Evolutionary conservation across 257 asterid species (phyloP), one percentile per base, ranked within the genome.

Genomic region (Gentiana macrophylla): DNA sequence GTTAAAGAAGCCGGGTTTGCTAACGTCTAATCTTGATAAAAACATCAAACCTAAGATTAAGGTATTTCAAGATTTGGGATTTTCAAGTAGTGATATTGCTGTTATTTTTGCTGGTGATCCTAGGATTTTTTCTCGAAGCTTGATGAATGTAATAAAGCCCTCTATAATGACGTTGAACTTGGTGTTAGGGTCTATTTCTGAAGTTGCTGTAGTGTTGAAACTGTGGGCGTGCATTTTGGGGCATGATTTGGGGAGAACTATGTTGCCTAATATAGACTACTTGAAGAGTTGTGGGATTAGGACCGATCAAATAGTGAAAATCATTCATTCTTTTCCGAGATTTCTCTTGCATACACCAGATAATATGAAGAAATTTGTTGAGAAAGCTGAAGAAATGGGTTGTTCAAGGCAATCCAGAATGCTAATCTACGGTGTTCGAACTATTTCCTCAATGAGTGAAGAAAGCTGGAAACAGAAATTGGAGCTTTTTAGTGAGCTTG

Each of bases 41-140:
- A 57, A 50, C 13, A 52, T 79, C 50, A 69, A 70, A 62, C 82
- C 82, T 56, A 82, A 79, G 66, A 57, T 82, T 50, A 61, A 68
- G 63, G 56, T 58, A 46, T 73, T 79, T 50, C 80, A 71, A 15
- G 80, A 79, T 6, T 34, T 68, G 12, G 80, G 82, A 3, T 50
- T 79, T 46, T 58, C 79, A 12, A 4, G 35, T 2, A 0, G n/a
- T 3, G 79, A 65, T 12, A 67, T 68, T 48, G 75, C 61, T 8
- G 43, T 50, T 8, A 50, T 82, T 32, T 49, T 79, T 38, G 9
- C 79, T 1, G 50, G 2, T 1, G 57, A 66, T 4, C 78, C 80
- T 0, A 5, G 34, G 60, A 44, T 81, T 56, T 35, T 82, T 35
- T 4, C 4, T 8, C 35, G 55, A 4, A 72, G 79, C 51, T 37